Conservation (phyloP, 164 flowering plant genomes). For the Chimonanthus salicifolius region DNA sequence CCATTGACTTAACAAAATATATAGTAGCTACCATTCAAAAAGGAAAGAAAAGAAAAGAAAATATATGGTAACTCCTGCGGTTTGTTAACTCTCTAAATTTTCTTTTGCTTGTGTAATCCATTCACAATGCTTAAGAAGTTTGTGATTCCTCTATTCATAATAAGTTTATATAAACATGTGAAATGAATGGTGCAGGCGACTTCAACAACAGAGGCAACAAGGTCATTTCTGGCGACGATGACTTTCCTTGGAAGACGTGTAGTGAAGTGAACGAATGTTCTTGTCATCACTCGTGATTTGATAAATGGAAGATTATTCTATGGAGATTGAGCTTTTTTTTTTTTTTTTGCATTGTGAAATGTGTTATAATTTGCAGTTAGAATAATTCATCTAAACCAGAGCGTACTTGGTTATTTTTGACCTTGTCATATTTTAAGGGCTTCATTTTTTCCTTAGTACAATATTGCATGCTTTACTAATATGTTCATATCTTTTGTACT, state of each 20-base stretch:
- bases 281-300: too few relatives aligned
- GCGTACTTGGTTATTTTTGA: too few relatives aligned
- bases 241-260: neutral
- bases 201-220: conserved; percentile 64
- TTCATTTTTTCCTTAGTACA: too few relatives aligned
- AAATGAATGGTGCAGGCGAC: conserved; percentile 40
- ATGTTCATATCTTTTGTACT: too few relatives aligned
- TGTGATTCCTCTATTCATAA: neutral
- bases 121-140: neutral
- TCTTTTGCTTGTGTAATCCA: neutral
- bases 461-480: too few relatives aligned
- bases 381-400: too few relatives aligned
- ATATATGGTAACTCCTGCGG: neutral
- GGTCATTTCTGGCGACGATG: conserved; percentile 27
- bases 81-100: neutral
- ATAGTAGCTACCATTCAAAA: neutral
- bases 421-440: too few relatives aligned
- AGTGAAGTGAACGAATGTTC: too few relatives aligned
- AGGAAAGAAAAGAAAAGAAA: neutral
- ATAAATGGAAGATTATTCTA: too few relatives aligned
- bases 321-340: too few relatives aligned
- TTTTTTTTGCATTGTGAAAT: too few relatives aligned
- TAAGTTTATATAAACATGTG: neutral
- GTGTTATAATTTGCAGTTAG: too few relatives aligned
- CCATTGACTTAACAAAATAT: neutral